Evolutionary conservation across 2,329 filamentous ascomycete genomes (phyloP), one percentile per base, ranked within the genome.

Genomic region (Teratosphaeria epicoccoides): DNA sequence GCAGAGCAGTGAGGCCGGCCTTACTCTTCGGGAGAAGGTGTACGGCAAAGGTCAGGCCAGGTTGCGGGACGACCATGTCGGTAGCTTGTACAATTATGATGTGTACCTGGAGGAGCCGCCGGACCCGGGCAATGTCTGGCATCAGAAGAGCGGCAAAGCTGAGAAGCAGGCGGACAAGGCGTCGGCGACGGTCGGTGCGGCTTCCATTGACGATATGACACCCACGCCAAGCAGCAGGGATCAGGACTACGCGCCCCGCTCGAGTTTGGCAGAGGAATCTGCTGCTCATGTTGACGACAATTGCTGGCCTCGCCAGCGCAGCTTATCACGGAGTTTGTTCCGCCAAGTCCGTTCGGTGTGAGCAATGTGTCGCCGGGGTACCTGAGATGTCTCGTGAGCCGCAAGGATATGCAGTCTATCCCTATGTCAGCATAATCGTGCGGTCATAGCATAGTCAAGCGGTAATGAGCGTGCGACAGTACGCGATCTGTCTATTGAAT

Each of bases 1-100:
- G 17, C 71, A 74, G 40, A 76, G 76, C 59, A 71, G 74, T 5
- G 77, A 81, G 2, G 74, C 76, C 1, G 75, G 74, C 1, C 79
- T 79, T 0, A 82, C 79, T 0, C 80, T 82, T 55, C 70, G 81
- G 7, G 80, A 84, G 66, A 83, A 83, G 62, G 71, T 83, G 24
- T 33, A 28, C 11, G 24, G 24, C 7, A 40, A 43, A 14, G 49
- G 22, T 10, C 44, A 46, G 25, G 17, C 12, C 23, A 24, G 25
- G 23, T 24, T 46, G 44, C 44, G 44, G 7, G 44, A 46, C 4
- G 44, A 46, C 25, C 44, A 46, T 28, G 12, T 24, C 44, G 44
- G 44, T 14, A 46, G 44, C 25, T 24, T 14, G 25, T 46, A 24
- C 25, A 46, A 46, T 11, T 46, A 46, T 17, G 33, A 40, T 17